Evolutionary conservation across 768 basidiomycete genomes (phyloP), one percentile per base, ranked within the genome.

Genomic region (Kwoniella sp.): DNA sequence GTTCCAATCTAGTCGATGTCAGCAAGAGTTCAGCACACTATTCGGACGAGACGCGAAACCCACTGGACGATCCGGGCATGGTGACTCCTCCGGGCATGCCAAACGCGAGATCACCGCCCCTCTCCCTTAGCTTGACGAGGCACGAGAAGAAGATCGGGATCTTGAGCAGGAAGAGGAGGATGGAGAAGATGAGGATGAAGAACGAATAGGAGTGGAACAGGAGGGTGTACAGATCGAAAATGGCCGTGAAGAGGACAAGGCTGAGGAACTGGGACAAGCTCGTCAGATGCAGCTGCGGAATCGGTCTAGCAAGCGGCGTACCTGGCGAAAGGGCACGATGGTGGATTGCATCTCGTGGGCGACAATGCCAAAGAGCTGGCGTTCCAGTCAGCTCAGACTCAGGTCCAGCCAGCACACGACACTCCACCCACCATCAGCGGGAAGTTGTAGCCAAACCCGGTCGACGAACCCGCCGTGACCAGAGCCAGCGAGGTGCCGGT

Each of bases 291-390:
- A n/a, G n/a, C n/a, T n/a, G n/a, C n/a, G n/a, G n/a, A n/a, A n/a
- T n/a, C n/a, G n/a, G n/a, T n/a, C n/a, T n/a, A n/a, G n/a, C n/a
- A n/a, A n/a, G n/a, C n/a, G 7, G 37, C 53, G 31, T 25, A 60
- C 59, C 25, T 64, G 60, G 12, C 61, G 53, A 28, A 66, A 55
- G 6, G 59, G 57, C 6, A 42, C 28, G 0, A 53, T 59, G 2
- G 64, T 46, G 12, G 49, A 46, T 12, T 50, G 54, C 46, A 65
- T 50, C 31, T 70, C 68, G 38, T 67, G 57, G 2, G 65, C 56
- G n/a, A 70, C 51, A 2, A 67, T 56, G 2, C 68, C 68, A 46
- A 65, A 70, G 5, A 70, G 53, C 68, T 70, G 36, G 5, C 9
- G 29, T 55, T 11, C 20, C 42, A 62, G 41, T 29, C 26, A 10